Conservation (phyloP, 2,329 filamentous ascomycete genomes). For the Aspergillus felis region DNA sequence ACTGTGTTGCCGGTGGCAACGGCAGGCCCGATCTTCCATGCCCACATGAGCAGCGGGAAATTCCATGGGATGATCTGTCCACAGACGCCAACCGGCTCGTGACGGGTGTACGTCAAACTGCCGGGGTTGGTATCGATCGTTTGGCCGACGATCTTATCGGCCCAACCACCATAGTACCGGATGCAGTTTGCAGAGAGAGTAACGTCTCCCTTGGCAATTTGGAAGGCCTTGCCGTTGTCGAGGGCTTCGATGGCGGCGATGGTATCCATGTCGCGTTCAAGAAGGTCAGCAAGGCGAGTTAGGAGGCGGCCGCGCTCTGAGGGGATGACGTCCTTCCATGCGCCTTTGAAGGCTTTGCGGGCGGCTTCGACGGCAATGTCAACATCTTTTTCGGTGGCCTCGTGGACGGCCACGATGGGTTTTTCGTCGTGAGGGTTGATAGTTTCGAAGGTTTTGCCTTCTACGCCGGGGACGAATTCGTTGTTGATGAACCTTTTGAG, state of each 20-base stretch:
- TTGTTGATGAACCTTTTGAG: slow-evolving; percentile 41
- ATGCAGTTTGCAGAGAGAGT: slow-evolving; percentile 64
- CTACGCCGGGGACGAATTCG: slow-evolving; percentile 68
- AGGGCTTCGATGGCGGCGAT: slow-evolving; percentile 80
- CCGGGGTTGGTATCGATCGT: slow-evolving; percentile 74
- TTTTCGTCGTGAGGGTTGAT: slow-evolving; percentile 85
- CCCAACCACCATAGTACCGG: slow-evolving; percentile 88
- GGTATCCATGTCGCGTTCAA: slow-evolving; percentile 71
- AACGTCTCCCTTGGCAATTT: slow-evolving; percentile 64
- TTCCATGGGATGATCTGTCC: slow-evolving; percentile 90
- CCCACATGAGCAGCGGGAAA: slow-evolving; percentile 78
- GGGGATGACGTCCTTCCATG: slow-evolving; percentile 66
- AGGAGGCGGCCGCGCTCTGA: slow-evolving; percentile 66
- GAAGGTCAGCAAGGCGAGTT: slow-evolving; percentile 71
- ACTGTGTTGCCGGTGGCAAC: slow-evolving; percentile 59
- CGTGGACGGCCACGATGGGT: slow-evolving; percentile 75
- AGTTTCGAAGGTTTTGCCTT: slow-evolving; percentile 88
- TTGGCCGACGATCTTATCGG: slow-evolving; percentile 91
- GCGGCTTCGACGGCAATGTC: slow-evolving; percentile 77
- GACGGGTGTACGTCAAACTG: slow-evolving; percentile 78
- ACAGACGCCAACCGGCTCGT: slow-evolving; percentile 76
- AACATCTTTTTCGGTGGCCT: slow-evolving; percentile 77
- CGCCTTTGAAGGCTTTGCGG: slow-evolving; percentile 76
- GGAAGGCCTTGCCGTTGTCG: slow-evolving; percentile 48
- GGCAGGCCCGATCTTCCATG: slow-evolving; percentile 80